phyloP scores from a whole-genome alignment of 2,329 filamentous ascomycete species.

The Trichophyton rubrum region DNA sequence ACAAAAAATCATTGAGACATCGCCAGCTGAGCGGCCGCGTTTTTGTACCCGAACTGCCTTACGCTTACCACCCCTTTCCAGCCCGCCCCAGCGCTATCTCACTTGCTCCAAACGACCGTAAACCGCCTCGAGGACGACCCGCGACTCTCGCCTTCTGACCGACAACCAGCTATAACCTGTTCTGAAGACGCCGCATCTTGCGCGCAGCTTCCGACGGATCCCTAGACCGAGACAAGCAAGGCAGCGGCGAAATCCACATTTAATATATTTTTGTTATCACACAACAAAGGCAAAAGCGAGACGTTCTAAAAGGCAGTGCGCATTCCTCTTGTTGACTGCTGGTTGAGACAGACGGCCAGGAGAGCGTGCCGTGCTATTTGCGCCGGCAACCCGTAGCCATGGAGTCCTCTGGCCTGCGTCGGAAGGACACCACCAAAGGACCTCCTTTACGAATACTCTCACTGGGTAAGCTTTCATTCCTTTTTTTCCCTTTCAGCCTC shows the following conservation, averaged over 20 bases:
- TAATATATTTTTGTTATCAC: background rate
- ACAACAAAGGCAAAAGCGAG: background rate
- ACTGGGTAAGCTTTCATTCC: slow-evolving; percentile 48
- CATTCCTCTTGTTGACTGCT: background rate
- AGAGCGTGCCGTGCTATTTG: background rate
- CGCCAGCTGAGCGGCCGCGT: no score
- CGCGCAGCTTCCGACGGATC: no score
- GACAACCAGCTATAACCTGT: no score
- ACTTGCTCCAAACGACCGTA: no score
- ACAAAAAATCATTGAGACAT: no score
- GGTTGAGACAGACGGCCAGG: background rate
- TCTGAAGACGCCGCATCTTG: no score
- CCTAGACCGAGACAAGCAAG: background rate
- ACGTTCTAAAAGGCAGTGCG: background rate
- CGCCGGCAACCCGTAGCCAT: background rate
- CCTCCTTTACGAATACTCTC: slow-evolving; percentile 85
- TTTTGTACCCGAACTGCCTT: no score
- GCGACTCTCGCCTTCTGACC: no score
- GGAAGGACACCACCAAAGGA: slow-evolving; percentile 91
- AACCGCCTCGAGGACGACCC: no score
- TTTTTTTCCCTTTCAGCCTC: background rate
- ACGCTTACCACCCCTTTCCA: no score
- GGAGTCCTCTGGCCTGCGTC: slow-evolving; percentile 40
- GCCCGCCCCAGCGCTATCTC: no score
- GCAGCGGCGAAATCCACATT: background rate